phyloP scores from a whole-genome alignment of 176 grass and related monocot genomes.

The Tillandsia fasciculata region DNA sequence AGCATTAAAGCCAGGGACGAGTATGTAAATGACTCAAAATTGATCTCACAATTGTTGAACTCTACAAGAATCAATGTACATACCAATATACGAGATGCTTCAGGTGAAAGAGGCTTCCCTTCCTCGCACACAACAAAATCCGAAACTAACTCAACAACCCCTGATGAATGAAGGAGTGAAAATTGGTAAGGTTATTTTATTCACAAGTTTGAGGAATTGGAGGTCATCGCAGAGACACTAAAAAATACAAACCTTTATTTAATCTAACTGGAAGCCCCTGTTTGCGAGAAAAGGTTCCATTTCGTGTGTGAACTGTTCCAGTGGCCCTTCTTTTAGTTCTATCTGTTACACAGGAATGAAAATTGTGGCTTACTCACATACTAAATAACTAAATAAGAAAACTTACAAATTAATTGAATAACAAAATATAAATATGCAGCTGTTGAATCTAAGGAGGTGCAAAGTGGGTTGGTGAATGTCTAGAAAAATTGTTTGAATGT shows the following conservation, averaged over 20 bases:
- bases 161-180: constrained; percentile 23
- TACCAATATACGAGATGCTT: constrained; percentile 82
- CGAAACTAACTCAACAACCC: constrained; percentile 74
- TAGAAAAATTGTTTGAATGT: too few species aligned
- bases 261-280: constrained; percentile 87
- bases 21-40: neutral
- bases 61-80: neutral
- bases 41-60: neutral
- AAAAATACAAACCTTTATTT: constrained; percentile 62
- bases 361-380: neutral
- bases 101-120: constrained; percentile 69
- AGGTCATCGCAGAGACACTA: neutral
- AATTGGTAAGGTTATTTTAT: neutral
- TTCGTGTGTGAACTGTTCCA: constrained; percentile 92
- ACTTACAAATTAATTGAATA: neutral
- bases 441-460: neutral
- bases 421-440: neutral
- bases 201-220: neutral
- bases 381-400: constrained; percentile 3
- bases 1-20: neutral
- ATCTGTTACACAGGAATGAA: constrained; percentile 32
- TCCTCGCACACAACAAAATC: constrained; percentile 87
- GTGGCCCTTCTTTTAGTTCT: constrained; percentile 84
- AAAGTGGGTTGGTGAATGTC: too few species aligned
- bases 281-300: constrained; percentile 88